Conservation (phyloP, 2,329 filamentous ascomycete species). For the Ramularia endophylla region DNA sequence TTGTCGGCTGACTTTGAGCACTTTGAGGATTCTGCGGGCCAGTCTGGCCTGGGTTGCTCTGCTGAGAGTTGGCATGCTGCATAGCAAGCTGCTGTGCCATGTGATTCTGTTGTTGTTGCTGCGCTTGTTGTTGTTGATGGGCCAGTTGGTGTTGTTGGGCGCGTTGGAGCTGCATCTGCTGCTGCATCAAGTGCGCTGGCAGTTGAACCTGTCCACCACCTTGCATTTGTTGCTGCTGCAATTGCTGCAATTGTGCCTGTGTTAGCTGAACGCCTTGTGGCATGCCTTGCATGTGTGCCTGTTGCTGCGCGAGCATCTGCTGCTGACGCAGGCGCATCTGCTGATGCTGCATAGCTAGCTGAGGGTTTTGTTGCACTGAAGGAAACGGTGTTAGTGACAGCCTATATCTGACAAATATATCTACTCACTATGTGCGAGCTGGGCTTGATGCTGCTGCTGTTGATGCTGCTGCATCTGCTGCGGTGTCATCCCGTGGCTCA, state of each 20-base stretch:
- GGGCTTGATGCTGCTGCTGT: slow-evolving; percentile 22
- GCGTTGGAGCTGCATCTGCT: slow-evolving; percentile 36
- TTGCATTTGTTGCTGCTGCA: slow-evolving; percentile 32
- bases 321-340: slow-evolving; percentile 43
- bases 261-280: slow-evolving; percentile 27
- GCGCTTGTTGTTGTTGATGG: slow-evolving; percentile 34
- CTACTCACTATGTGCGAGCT: slow-evolving; percentile 31
- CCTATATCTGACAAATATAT: not conserved
- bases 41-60: slow-evolving; percentile 43
- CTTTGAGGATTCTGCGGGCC: slow-evolving; percentile 36
- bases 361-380: slow-evolving; percentile 34
- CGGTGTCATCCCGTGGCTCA: slow-evolving; percentile 65
- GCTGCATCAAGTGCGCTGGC: slow-evolving; percentile 28
- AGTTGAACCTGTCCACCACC: slow-evolving; percentile 19
- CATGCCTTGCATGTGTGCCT: slow-evolving; percentile 23
- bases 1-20: slow-evolving; percentile 31
- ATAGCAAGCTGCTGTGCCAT: slow-evolving; percentile 37
- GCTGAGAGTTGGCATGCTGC: slow-evolving; percentile 45
- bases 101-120: slow-evolving; percentile 33
- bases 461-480: slow-evolving; percentile 45
- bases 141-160: slow-evolving; percentile 30
- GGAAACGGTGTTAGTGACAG: not conserved
- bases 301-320: slow-evolving; percentile 35
- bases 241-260: slow-evolving; percentile 32
- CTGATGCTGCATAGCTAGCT: slow-evolving; percentile 30